Conservation (phyloP, 305 asterid species). For the Coffea humblotiana region DNA sequence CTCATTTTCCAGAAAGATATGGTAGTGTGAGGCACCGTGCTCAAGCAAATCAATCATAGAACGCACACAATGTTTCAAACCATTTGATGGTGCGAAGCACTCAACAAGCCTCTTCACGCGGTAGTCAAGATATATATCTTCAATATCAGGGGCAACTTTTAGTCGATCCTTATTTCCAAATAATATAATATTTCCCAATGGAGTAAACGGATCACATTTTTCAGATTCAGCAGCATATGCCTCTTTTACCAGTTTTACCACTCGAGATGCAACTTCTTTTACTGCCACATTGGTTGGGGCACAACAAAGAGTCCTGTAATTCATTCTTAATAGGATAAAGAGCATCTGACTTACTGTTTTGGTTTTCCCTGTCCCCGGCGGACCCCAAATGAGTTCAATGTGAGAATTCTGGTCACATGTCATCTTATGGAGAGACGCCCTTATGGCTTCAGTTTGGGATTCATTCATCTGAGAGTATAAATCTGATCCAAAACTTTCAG, state of each 20-base stretch:
- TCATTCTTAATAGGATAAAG: slow-evolving; percentile 41
- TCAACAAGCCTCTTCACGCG: slow-evolving; percentile 21
- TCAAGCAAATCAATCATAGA: slow-evolving; percentile 18
- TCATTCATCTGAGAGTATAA: slow-evolving; percentile 39
- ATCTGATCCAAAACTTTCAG: slow-evolving; percentile 25
- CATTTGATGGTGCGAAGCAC: slow-evolving; percentile 23
- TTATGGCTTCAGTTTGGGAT: slow-evolving; percentile 55
- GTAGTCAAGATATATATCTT: slow-evolving; percentile 17
- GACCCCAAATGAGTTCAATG: slow-evolving; percentile 70
- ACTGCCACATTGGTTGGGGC: slow-evolving; percentile 70
- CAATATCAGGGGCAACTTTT: slow-evolving; percentile 6
- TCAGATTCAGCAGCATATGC: slow-evolving; percentile 29
- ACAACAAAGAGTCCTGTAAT: slow-evolving; percentile 48
- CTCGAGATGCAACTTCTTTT: slow-evolving; percentile 51
- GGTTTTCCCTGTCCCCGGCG: slow-evolving; percentile 83
- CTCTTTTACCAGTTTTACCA: slow-evolving; percentile 38
- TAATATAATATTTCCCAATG: slow-evolving; percentile 28
- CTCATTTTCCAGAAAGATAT: slow-evolving; percentile 40
- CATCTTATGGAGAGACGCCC: slow-evolving; percentile 26
- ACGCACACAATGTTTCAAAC: slow-evolving; percentile 17
- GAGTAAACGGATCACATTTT: slow-evolving; percentile 8
- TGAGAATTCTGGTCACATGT: slow-evolving; percentile 46
- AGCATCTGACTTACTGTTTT: slow-evolving; percentile 50
- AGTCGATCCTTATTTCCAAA: slow-evolving; percentile 13
- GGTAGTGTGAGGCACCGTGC: slow-evolving; percentile 20